Evolutionary conservation across 345 rosid genomes (phyloP), one percentile per base, ranked within the genome.

Genomic region (Cardamine resedifolia): DNA sequence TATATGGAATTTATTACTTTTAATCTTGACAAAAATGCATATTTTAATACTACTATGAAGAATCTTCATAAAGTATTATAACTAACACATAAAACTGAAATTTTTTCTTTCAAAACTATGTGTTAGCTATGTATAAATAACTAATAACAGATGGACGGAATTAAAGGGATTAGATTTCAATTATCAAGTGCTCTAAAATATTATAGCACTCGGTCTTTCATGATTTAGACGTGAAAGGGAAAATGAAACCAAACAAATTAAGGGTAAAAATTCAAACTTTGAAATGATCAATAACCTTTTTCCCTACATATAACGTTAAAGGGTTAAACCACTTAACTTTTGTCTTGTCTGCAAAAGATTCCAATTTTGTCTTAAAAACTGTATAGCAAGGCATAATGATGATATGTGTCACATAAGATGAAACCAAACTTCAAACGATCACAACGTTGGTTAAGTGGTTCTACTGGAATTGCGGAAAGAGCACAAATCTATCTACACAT

Each of bases 151-250:
- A 51, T 75, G 2, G 48, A 50, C 56, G 41, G 4, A 38, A 67
- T n/a, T 11, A 24, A 48, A 34, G 41, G 57, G 19, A 45, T 65
- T 18, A 45, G 65, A 64, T 33, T 64, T 64, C 41, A 45, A 57
- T 31, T 66, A 66, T 58, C 44, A 75, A 75, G 70, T 76, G 75
- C 65, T 62, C 26, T 62, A 62, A 44, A 19, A 69, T 53, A 76
- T 68, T 49, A 38, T 8, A 57, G 72, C 72, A 77, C 38, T 72
- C 72, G 63, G 64, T 57, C 34, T 31, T 68, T 23, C 49, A 58
- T 71, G 80, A 65, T 70, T 49, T 58, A 64, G 80, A 77, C 76
- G 80, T 77, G 76, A 50, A 45, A 70, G 19, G 4, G 5, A 16
- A 48, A 50, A 58, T 28, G 20, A 59, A 75, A 68, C 12, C 56